phyloP scores from a whole-genome alignment of 192 early-diverging fungal species.

The Coemansia interrupta region DNA sequence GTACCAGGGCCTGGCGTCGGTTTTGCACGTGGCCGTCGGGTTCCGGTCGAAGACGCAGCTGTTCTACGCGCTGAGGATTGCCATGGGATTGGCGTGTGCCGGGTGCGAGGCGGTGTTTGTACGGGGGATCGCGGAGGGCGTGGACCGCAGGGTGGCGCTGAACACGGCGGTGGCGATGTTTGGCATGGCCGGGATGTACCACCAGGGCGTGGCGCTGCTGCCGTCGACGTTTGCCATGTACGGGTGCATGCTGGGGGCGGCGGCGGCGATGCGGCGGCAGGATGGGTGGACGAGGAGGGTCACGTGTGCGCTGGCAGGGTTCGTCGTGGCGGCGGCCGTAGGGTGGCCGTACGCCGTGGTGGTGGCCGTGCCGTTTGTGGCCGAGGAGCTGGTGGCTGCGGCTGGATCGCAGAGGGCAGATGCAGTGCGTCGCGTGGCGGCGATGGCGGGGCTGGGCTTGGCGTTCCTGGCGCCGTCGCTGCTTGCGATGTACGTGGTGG shows the following conservation, averaged over 20 bases:
- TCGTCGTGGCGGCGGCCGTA: slow-evolving; percentile 61
- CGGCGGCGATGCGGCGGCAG: slow-evolving; percentile 54
- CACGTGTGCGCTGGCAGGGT: slow-evolving; percentile 55
- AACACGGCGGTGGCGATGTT: slow-evolving; percentile 63
- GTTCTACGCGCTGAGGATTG: slow-evolving; percentile 72
- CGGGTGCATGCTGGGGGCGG: slow-evolving; percentile 69
- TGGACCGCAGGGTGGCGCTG: slow-evolving; percentile 64
- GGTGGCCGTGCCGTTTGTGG: slow-evolving; percentile 67
- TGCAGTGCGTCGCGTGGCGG: slow-evolving; percentile 6
- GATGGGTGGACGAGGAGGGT: slow-evolving; percentile 48
- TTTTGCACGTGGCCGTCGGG: slow-evolving; percentile 48
- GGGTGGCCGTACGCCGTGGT: slow-evolving; percentile 90
- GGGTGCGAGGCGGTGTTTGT: slow-evolving; percentile 71
- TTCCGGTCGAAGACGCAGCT: slow-evolving; percentile 45
- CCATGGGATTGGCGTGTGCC: slow-evolving; percentile 61
- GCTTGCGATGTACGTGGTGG: slow-evolving; percentile 61
- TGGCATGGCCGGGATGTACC: slow-evolving; percentile 83
- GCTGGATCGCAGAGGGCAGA: background rate
- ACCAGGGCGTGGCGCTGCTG: slow-evolving; percentile 73
- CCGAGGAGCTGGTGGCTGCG: slow-evolving; percentile 3
- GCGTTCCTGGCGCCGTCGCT: slow-evolving; percentile 18
- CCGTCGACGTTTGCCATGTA: slow-evolving; percentile 95
- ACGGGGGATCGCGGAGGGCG: slow-evolving; percentile 55
- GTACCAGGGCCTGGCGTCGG: slow-evolving; percentile 53
- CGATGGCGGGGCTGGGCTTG: slow-evolving; percentile 26